Conservation (phyloP, 805 yeast species). For the Myxozyma neotropica region DNA sequence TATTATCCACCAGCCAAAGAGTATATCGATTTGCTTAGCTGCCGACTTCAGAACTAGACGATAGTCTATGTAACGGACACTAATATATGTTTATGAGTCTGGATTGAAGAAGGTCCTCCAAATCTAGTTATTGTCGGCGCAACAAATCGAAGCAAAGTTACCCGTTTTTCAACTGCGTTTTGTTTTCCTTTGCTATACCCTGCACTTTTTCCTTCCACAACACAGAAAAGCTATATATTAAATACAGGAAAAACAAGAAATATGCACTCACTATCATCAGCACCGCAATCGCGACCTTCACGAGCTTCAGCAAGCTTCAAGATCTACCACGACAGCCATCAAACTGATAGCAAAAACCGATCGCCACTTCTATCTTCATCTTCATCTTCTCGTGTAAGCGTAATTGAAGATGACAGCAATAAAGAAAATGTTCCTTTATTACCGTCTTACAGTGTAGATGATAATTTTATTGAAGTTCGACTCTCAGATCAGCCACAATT, state of each 20-base stretch:
- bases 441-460: neutral
- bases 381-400: neutral
- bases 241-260: neutral
- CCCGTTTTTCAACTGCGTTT: no score
- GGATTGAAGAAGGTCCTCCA: no score
- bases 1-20: no score
- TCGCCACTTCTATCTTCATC: neutral
- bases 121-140: no score
- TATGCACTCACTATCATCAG: neutral
- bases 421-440: constrained; percentile 25
- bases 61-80: no score
- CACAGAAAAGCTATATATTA: no score
- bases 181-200: no score
- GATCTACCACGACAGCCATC: neutral
- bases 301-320: neutral
- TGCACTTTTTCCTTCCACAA: no score
- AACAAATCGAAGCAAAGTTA: no score
- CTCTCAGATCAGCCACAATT: neutral
- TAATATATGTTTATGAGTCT: no score
- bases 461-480: neutral
- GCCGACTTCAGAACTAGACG: no score
- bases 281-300: neutral
- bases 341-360: neutral
- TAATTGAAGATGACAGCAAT: constrained; percentile 13
- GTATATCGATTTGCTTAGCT: no score